Conservation (phyloP, 2,329 filamentous ascomycete species). For the Didymella segeticola region DNA sequence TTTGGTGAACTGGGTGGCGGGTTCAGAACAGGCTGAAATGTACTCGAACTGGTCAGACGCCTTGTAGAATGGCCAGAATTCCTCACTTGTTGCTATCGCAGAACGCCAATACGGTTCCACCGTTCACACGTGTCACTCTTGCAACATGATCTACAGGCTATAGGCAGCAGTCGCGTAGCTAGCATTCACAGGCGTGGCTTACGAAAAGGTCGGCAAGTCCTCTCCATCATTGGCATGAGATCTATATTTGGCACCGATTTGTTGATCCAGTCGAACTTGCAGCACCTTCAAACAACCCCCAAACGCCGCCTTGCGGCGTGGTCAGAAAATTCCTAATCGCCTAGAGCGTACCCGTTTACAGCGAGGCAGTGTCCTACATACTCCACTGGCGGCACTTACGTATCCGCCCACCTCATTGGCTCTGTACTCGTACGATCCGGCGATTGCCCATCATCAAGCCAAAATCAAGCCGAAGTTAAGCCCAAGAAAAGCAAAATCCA, state of each 20-base stretch:
- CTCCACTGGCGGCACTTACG: not conserved
- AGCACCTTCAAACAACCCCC: not conserved
- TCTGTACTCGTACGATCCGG: not conserved
- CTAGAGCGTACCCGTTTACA: not conserved
- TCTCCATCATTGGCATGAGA: not conserved
- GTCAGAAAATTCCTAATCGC: not conserved
- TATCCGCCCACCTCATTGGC: not conserved
- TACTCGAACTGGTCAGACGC: too few species aligned
- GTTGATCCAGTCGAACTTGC: not conserved
- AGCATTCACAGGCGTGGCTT: not conserved
- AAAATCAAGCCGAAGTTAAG: not conserved
- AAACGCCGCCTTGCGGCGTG: too few species aligned
- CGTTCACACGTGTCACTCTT: not conserved
- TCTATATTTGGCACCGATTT: conserved; percentile 3
- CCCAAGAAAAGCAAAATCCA: conserved; percentile 7
- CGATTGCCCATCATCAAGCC: not conserved
- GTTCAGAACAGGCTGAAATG: too few species aligned
- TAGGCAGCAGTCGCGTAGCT: not conserved
- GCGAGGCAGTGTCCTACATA: conserved; percentile 9
- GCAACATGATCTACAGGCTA: not conserved
- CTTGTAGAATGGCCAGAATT: too few species aligned
- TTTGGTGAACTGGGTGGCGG: too few species aligned
- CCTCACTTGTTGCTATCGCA: too few species aligned
- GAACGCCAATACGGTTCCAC: too few species aligned
- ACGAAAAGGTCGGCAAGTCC: not conserved